Evolutionary conservation across 2,329 filamentous ascomycete genomes (phyloP).

Genomic region (Aspergillus sp.): DNA sequence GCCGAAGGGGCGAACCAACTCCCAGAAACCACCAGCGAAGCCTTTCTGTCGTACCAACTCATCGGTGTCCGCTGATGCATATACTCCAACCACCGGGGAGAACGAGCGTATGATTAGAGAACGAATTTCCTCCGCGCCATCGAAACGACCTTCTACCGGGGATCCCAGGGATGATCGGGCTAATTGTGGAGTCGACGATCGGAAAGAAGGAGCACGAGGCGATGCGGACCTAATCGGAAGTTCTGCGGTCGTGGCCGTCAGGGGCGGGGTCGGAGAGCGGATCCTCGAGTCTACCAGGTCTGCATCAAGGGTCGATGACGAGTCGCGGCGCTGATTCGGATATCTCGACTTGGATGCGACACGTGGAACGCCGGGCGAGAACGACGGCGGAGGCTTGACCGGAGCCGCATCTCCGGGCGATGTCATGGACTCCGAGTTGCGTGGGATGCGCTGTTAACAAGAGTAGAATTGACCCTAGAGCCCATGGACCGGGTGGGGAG

Average conservation of each 20-base stretch:
- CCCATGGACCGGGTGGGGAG: conserved; percentile 31
- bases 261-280: conserved; percentile 57
- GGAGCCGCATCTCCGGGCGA: conserved; percentile 65
- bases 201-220: conserved; percentile 62
- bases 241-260: conserved; percentile 65
- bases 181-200: conserved; percentile 56
- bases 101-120: conserved; percentile 79
- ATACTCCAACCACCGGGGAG: conserved; percentile 83
- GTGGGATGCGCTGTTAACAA: conserved; percentile 24
- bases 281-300: conserved; percentile 56
- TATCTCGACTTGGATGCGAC: conserved; percentile 62
- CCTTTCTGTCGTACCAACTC: conserved; percentile 80
- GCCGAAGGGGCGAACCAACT: conserved; percentile 86
- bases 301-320: conserved; percentile 48
- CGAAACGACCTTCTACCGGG: conserved; percentile 56
- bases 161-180: conserved; percentile 49
- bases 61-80: conserved; percentile 84
- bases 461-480: conserved; percentile 25
- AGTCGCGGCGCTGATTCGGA: conserved; percentile 51
- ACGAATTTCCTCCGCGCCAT: conserved; percentile 57
- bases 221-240: conserved; percentile 69
- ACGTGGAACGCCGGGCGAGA: conserved; percentile 66
- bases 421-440: conserved; percentile 62
- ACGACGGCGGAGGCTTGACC: conserved; percentile 68
- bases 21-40: conserved; percentile 76